Base-by-base conservation (phyloP, 768 basidiomycete species). In the Hypholoma sublateritium region DNA sequence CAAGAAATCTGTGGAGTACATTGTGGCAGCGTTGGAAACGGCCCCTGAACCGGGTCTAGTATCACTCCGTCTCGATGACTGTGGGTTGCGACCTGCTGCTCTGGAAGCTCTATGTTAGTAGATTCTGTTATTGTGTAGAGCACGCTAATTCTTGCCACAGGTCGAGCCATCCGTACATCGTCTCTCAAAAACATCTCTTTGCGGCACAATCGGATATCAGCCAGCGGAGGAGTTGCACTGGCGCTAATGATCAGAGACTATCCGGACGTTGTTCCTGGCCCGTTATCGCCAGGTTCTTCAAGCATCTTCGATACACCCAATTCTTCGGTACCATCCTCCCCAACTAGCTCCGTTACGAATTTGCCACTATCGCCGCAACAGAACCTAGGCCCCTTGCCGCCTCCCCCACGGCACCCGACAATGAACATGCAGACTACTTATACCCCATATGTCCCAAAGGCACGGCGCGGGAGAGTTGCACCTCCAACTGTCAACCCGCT, bases 161-260 rank as follows among this genome's bases (percentile, higher is more conserved):
- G 91, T 16, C 87, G 93, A 55, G 85, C 85, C 13, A 85, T 98
- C 16, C 89, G 96, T 4, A 85, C 83, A 0, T 94, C 93, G 0
- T 86, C 88, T 0, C 72, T 99, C 56, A 84, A 86, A 56, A 93
- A 99, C 66, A 87, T 99, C 48, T 96, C 94, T 4, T 74, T 99
- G 21, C 85, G 96, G 14, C 83, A 92, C 45, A 98, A 99, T 71
- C 84, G 84, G 42, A 97, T 98, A 65, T 85, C 80, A 34, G 81
- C 87, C 0, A 82, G 89, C 0, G 94, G 95, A 34, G 94, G 90
- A 7, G 93, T 98, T 5, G 91, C 94, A 0, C 79, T 98, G 12
- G 95, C 96, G 0, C 80, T 97, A 50, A 95, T 99, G 93, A 95
- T 98, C 60, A 85, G 91, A 50, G 96, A 99, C 70, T 98, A 98